These are phyloP conservation scores for Dactylellina parvicollis DNA, from an alignment of 2,329 filamentous ascomycete species.

Conservation along the genomic window DNA sequence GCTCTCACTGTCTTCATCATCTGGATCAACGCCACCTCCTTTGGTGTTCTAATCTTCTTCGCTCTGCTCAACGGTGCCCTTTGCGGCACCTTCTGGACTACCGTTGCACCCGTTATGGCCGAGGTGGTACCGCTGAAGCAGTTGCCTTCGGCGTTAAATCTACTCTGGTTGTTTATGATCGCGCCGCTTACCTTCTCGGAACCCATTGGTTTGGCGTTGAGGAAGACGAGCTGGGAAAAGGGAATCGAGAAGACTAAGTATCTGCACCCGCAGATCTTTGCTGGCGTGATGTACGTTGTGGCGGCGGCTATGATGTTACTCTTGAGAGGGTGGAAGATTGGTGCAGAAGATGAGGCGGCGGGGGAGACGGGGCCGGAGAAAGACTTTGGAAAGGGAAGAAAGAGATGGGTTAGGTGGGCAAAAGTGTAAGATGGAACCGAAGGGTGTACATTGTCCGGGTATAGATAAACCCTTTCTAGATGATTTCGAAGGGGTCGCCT, in stretches of 20 bases:
- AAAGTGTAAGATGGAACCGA: slow-evolving; percentile 29
- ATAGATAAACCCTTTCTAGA: no score
- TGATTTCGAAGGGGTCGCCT: no score
- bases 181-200: slow-evolving; percentile 76
- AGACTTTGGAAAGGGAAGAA: slow-evolving; percentile 44
- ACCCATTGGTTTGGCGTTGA: slow-evolving; percentile 68
- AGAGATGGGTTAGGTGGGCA: slow-evolving; percentile 45
- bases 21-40: slow-evolving; percentile 75
- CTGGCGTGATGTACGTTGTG: slow-evolving; percentile 71
- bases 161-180: slow-evolving; percentile 77
- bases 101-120: slow-evolving; percentile 74
- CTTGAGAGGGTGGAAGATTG: slow-evolving; percentile 71
- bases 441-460: no score
- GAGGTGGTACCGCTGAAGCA: slow-evolving; percentile 77
- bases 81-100: slow-evolving; percentile 76
- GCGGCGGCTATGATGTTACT: slow-evolving; percentile 67
- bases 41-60: slow-evolving; percentile 76
- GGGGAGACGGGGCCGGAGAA: slow-evolving; percentile 25
- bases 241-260: slow-evolving; percentile 65
- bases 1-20: slow-evolving; percentile 74
- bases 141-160: slow-evolving; percentile 74
- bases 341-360: slow-evolving; percentile 63
- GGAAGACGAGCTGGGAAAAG: slow-evolving; percentile 57
- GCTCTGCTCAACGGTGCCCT: slow-evolving; percentile 73
- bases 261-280: slow-evolving; percentile 70